These are phyloP conservation scores for Zopfia rhizophila DNA, from an alignment of 2,329 filamentous ascomycete genomes.

Conservation along the genomic window DNA sequence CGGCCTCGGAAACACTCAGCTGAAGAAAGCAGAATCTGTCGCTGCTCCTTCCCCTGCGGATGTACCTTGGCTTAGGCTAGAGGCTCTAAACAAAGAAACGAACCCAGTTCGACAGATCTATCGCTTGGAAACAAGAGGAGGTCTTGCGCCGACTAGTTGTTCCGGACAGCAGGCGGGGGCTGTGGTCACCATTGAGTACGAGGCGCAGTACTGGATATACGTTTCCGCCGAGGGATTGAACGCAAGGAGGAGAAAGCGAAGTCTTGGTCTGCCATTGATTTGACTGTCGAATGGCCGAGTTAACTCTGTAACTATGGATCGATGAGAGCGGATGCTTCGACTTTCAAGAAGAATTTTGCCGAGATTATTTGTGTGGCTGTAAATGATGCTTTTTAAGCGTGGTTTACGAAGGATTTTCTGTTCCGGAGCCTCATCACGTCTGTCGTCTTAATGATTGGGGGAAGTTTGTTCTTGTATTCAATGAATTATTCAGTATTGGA, in stretches of 20 bases:
- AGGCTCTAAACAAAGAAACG: slow-evolving; percentile 50
- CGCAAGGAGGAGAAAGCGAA: neutral
- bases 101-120: slow-evolving; percentile 76
- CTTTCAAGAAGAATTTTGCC: no score
- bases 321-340: no score
- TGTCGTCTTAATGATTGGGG: no score
- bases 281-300: no score
- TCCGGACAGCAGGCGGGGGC: slow-evolving; percentile 52
- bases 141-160: slow-evolving; percentile 78
- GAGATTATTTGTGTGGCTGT: no score
- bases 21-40: slow-evolving; percentile 70
- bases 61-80: slow-evolving; percentile 83
- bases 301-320: no score
- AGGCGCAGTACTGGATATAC: slow-evolving; percentile 79
- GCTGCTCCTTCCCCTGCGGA: slow-evolving; percentile 71
- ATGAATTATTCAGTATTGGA: no score
- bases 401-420: no score
- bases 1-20: slow-evolving; percentile 70
- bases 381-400: no score
- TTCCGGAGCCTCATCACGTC: no score
- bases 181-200: slow-evolving; percentile 81
- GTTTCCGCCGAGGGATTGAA: slow-evolving; percentile 20
- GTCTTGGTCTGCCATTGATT: no score
- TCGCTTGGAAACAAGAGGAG: slow-evolving; percentile 83
- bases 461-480: no score